Evolutionary conservation across 495 filamentous ascomycete genomes (phyloP).

Genomic region (Penicillium tannophilum): DNA sequence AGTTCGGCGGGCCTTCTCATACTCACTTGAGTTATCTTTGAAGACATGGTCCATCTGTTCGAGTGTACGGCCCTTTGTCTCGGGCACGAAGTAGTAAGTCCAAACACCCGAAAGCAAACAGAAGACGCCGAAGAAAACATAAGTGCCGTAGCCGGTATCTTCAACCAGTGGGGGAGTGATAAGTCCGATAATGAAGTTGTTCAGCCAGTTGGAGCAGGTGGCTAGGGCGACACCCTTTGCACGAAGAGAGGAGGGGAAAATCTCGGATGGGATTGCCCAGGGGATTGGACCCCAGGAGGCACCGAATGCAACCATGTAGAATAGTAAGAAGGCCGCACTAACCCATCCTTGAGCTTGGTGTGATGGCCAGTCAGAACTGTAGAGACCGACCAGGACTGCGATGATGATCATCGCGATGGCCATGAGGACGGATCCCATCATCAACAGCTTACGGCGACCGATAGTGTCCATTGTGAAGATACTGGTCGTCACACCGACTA

Average conservation of each 20-base stretch:
- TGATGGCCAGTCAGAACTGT: conserved; percentile 44
- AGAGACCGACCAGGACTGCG: conserved; percentile 49
- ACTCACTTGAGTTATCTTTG: conserved; percentile 47
- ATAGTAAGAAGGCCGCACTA: conserved; percentile 47
- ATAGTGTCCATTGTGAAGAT: conserved; percentile 54
- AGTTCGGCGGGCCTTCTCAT: conserved; percentile 38
- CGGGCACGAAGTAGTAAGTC: conserved; percentile 57
- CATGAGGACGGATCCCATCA: conserved; percentile 50
- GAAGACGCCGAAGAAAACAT: conserved; percentile 60
- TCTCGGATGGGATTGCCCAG: conserved; percentile 48
- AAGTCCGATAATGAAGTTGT: conserved; percentile 59
- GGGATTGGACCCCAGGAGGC: conserved; percentile 50
- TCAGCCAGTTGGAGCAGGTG: conserved; percentile 58
- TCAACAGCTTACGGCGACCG: conserved; percentile 49
- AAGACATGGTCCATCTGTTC: conserved; percentile 60
- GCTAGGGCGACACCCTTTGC: conserved; percentile 56
- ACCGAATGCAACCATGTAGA: conserved; percentile 54
- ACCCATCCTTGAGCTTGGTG: conserved; percentile 52
- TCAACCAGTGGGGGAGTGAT: conserved; percentile 57
- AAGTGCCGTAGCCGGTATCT: conserved; percentile 57
- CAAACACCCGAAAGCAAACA: conserved; percentile 56
- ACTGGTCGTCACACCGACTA: conserved; percentile 49
- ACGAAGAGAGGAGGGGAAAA: conserved; percentile 51
- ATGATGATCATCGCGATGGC: conserved; percentile 53
- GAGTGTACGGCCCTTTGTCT: conserved; percentile 59